These are phyloP conservation scores for Vitis rupestris DNA, from an alignment of 164 flowering plant genomes.

Conservation along the genomic window DNA sequence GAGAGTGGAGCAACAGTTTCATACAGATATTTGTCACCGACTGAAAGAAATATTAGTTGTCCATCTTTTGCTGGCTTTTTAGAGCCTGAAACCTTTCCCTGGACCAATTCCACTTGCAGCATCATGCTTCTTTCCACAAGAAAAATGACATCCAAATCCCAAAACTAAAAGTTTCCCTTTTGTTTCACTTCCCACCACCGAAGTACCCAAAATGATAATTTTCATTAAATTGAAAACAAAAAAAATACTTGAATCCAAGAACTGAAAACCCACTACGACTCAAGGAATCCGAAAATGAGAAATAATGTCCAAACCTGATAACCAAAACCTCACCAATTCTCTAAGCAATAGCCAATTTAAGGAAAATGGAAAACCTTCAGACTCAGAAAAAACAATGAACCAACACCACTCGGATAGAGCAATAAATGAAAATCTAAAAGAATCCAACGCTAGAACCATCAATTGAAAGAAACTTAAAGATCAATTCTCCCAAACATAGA, in stretches of 20 bases:
- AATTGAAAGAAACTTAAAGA: neutral
- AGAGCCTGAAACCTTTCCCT: no score
- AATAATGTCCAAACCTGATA: conserved; percentile 1
- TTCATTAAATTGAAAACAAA: conserved; percentile 14
- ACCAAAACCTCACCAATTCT: neutral
- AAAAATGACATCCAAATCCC: conserved; percentile 15
- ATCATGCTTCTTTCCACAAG: conserved; percentile 11
- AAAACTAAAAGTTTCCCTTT: conserved; percentile 2
- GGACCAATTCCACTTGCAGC: no score
- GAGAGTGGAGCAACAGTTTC: no score
- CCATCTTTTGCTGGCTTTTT: no score
- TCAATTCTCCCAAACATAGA: neutral
- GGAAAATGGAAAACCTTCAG: neutral
- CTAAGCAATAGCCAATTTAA: neutral
- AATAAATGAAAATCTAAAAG: neutral
- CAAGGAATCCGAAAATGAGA: conserved; percentile 3
- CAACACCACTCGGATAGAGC: neutral
- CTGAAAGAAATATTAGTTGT: no score
- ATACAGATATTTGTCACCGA: no score
- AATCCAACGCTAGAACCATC: neutral
- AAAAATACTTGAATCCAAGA: neutral
- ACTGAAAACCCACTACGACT: conserved; percentile 1
- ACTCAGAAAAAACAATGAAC: neutral
- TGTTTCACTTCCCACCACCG: conserved; percentile 9
- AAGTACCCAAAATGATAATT: conserved; percentile 4